A percentile compares a stretch with the other conserved stretches of the same genome.
Evolutionary conservation across 164 flowering plant species (phyloP).

Genomic region (Piper longum): DNA sequence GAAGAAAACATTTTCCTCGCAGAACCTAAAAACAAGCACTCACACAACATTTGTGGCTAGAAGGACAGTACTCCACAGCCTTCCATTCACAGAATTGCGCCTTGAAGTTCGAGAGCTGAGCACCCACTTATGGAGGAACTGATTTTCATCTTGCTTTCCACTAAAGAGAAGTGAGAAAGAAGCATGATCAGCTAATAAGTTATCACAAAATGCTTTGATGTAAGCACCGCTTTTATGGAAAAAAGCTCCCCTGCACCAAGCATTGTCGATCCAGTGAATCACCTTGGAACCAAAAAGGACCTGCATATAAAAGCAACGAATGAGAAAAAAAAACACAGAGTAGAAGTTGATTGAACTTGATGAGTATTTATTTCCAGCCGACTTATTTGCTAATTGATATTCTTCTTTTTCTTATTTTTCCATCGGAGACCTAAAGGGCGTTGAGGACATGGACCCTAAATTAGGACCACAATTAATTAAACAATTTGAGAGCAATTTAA

Average conservation of each 20-base stretch:
- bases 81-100: conserved; percentile 20
- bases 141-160: conserved; percentile 23
- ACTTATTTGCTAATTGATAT: too few species aligned
- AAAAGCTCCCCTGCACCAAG: conserved; percentile 17
- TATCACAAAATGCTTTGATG: conserved; percentile 18
- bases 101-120: conserved; percentile 20
- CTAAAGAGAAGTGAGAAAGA: conserved; percentile 32
- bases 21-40: conserved; percentile 14
- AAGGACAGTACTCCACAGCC: conserved; percentile 52
- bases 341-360: too few species aligned
- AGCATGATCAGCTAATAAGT: conserved; percentile 19
- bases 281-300: conserved; percentile 20
- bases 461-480: too few species aligned
- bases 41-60: conserved; percentile 61
- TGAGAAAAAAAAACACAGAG: too few species aligned
- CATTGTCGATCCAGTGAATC: conserved; percentile 17
- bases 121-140: conserved; percentile 10
- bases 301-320: conserved; percentile 13
- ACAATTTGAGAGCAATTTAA: too few species aligned
- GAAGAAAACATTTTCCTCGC: not conserved
- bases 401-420: too few species aligned
- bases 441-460: too few species aligned
- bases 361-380: too few species aligned
- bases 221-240: conserved; percentile 17
- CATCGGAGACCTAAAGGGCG: too few species aligned